A percentile compares a stretch with the other conserved stretches of the same genome.
These are phyloP conservation scores for Leccinum uliginosum DNA, from an alignment of 768 basidiomycete genomes.

Conservation along the genomic window DNA sequence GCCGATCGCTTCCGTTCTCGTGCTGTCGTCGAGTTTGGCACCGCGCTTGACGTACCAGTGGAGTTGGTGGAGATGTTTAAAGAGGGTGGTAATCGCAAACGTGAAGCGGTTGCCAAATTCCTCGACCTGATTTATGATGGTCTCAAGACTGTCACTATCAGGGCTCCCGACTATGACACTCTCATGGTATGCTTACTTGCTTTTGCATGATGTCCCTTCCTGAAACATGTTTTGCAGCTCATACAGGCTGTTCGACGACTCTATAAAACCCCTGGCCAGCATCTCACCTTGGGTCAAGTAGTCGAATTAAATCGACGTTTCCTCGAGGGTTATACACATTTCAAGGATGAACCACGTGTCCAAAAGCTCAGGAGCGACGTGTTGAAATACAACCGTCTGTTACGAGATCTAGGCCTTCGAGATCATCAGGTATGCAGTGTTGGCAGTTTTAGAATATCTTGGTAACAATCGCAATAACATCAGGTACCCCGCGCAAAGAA, in stretches of 20 bases:
- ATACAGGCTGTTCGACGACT: constrained; percentile 93
- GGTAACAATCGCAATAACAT: background rate
- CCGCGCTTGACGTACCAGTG: constrained; percentile 84
- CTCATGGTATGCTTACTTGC: constrained; percentile 69
- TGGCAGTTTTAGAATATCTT: background rate
- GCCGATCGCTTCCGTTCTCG: constrained; percentile 89
- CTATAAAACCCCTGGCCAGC: constrained; percentile 92
- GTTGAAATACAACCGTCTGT: constrained; percentile 81
- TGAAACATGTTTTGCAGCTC: constrained; percentile 46
- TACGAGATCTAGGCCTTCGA: constrained; percentile 85
- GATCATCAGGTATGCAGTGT: constrained; percentile 74
- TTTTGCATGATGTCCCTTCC: background rate
- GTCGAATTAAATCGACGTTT: constrained; percentile 92
- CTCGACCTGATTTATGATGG: constrained; percentile 90
- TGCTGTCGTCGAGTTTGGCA: constrained; percentile 95
- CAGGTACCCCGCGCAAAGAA: constrained; percentile 86
- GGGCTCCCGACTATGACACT: constrained; percentile 96
- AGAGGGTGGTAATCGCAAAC: constrained; percentile 80
- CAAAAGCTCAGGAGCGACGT: constrained; percentile 77
- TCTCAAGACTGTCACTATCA: constrained; percentile 91
- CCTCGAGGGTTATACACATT: constrained; percentile 87
- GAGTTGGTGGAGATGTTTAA: constrained; percentile 90
- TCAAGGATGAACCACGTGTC: constrained; percentile 89
- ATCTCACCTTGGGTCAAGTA: constrained; percentile 91
- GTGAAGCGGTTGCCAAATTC: constrained; percentile 86